Evolutionary conservation across 176 grass and related monocot genomes (phyloP).

Genomic region (Raddia guianensis): DNA sequence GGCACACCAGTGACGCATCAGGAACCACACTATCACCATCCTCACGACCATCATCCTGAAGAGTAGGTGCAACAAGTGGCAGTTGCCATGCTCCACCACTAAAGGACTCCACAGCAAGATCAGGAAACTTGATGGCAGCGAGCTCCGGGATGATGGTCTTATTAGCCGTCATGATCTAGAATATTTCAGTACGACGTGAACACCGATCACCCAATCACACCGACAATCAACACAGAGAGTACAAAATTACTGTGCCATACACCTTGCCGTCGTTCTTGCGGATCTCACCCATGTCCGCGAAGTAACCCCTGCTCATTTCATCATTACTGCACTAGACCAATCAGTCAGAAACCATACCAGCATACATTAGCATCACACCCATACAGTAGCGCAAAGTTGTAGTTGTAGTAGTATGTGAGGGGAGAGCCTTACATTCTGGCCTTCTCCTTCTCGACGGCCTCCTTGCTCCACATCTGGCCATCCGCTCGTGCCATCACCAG

Average conservation of each 20-base stretch:
- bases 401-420: neutral
- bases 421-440: conserved; percentile 73
- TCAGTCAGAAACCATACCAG: conserved; percentile 12
- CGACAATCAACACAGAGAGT: neutral
- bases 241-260: neutral
- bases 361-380: conserved; percentile 3
- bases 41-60: neutral
- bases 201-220: neutral
- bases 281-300: conserved; percentile 74
- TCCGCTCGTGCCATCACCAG: neutral
- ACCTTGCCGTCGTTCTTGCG: conserved; percentile 81
- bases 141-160: conserved; percentile 42
- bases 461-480: conserved; percentile 49
- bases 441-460: conserved; percentile 64
- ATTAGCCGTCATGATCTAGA: conserved; percentile 40
- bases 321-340: conserved; percentile 73
- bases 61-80: conserved; percentile 38
- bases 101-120: conserved; percentile 53
- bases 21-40: conserved; percentile 28
- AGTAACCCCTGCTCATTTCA: conserved; percentile 76
- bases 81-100: conserved; percentile 48
- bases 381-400: no score
- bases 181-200: neutral
- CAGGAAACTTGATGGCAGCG: conserved; percentile 68
- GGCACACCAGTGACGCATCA: conserved; percentile 65